Conservation (phyloP, 805 yeast species). For the Ogataea pignaliae region DNA sequence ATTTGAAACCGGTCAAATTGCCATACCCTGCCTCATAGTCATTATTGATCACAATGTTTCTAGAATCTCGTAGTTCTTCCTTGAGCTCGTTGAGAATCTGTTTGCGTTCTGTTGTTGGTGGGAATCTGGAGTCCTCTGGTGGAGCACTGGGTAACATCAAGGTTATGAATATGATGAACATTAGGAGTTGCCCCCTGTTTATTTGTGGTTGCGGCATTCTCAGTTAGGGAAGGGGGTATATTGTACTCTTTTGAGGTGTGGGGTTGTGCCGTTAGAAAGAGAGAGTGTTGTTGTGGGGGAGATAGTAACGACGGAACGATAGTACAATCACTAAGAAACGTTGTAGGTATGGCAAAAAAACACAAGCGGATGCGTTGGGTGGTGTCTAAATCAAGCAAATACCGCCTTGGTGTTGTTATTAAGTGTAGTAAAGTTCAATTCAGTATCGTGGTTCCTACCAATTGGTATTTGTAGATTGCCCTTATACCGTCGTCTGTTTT, state of each 20-base stretch:
- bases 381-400: no score
- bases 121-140: slow-evolving; percentile 25
- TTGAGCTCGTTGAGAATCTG: slow-evolving; percentile 33
- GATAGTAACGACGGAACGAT: no score
- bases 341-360: no score
- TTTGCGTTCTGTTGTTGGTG: slow-evolving; percentile 19
- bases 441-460: no score
- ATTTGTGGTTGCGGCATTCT: slow-evolving; percentile 21
- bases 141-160: slow-evolving; percentile 41
- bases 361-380: no score
- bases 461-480: no score
- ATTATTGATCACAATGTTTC: slow-evolving; percentile 33
- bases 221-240: neutral
- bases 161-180: slow-evolving; percentile 34
- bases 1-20: slow-evolving; percentile 66
- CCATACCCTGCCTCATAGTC: slow-evolving; percentile 55
- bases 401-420: no score
- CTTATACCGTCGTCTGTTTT: no score
- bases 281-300: no score
- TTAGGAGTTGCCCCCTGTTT: slow-evolving; percentile 26
- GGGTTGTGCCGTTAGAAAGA: neutral
- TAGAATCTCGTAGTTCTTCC: slow-evolving; percentile 28
- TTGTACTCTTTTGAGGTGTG: neutral
- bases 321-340: no score
- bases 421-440: no score